Evolutionary conservation across 2,329 filamentous ascomycete species (phyloP), one percentile per base, ranked within the genome.

Genomic region (Bipolaris sorokiniana): DNA sequence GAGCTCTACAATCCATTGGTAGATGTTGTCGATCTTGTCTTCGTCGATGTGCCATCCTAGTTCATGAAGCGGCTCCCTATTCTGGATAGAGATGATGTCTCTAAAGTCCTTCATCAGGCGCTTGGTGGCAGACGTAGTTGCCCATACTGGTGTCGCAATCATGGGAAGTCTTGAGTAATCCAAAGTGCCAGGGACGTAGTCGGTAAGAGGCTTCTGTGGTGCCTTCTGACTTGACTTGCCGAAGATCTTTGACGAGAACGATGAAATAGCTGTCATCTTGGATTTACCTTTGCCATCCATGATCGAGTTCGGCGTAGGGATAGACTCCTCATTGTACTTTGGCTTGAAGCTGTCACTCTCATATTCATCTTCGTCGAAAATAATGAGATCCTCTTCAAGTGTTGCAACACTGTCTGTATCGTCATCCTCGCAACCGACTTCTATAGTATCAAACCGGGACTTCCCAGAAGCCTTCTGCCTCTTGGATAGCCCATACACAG

Each of bases 1-100:
- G 1, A 97, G 80, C 73, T 97, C 90, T 5, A 96, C 87, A 56
- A 96, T 92, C 92, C 92, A 96, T 69, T 96, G 92, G 69, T 95
- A 97, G 60, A 92, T 82, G 68, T 93, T 96, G 5, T 81, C 83
- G 36, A 93, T 80, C 48, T 85, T 83, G 11, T 81, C 79, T 13
- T 83, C 78, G 68, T 96, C 85, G 53, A 96, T 87, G 69, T 91
- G 92, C 92, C 92, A 97, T 15, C 93, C 93, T 0, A 96, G 82
- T 57, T 89, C 84, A 57, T 88, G 83, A 1, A 85, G 72, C 0
- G 86, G 83, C 1, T 83, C 86, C 10, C 73, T 78, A 1, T 83
- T 74, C 71, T 97, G 92, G 1, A 87, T 75, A 56, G 85, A 84
- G 33, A 90, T 77, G 0, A 93, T 79, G 7, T 82, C 80, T 51